Evolutionary conservation across 1,284 basidiomycete genomes (phyloP), one percentile per base, ranked within the genome.

Genomic region (Lignosus rhinocerotis): DNA sequence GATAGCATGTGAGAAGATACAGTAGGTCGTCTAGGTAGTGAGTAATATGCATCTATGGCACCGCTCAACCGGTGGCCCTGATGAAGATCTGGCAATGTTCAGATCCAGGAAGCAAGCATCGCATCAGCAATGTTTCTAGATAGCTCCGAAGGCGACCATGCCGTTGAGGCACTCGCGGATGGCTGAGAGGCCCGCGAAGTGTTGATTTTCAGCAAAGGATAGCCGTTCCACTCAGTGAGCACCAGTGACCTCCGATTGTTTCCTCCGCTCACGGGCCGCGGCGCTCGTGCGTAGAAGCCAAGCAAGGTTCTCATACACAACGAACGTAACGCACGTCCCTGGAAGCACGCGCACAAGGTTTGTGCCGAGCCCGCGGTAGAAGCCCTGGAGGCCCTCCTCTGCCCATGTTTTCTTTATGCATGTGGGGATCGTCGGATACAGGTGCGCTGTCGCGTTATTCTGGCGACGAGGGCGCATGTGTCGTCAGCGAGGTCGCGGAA

Each of bases 241-340:
- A 3, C 17, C 16, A 6, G 16, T 19, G 6, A 21, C 25, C 8
- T 41, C 38, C 16, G 19, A 38, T 32, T 34, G 50, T 53, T 44
- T 60, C 39, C 56, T 58, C 53, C 61, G 47, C n/a, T 66, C 63
- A 39, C 75, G 66, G 31, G 67, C 68, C 6, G 63, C 76, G 46
- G 88, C 90, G 8, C 80, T 80, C 10, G 81, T 82, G 65, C 89
- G 79, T 58, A 95, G 78, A 31, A 91, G 71, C 93, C 92, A 95
- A 0, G 92, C 92, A 52, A 96, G 72, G 68, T 98, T 98, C 74
- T 98, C 97, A 72, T 98, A 99, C 17, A 98, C 95, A 39, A 99
- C 96, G 70, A 99, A 98, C 1, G 96, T 98, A 50, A 98, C 93
- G 72, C 96, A 98, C 1, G 96, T 99, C 19, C 96, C 96, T 0